phyloP scores from a whole-genome alignment of 176 grass and related monocot genomes.

The Tillandsia fasciculata region DNA sequence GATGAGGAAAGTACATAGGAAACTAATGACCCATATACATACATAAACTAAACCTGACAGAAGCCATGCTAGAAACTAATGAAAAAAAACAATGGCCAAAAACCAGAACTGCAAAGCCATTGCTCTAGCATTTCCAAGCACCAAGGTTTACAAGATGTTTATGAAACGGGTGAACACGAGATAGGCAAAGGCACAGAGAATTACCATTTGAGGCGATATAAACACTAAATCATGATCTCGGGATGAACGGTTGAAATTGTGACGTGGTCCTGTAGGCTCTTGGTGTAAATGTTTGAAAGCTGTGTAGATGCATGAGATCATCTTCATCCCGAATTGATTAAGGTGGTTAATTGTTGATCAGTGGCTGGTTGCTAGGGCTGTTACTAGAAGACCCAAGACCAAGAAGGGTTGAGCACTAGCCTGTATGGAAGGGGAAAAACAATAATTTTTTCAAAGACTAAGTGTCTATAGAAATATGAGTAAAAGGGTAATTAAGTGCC shows the following conservation, averaged over 20 bases:
- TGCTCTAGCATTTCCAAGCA: not conserved
- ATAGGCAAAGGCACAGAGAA: not conserved
- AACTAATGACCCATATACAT: no score
- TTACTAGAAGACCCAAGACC: constrained; percentile 56
- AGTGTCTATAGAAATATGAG: not conserved
- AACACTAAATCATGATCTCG: no score
- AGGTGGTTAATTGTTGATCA: not conserved
- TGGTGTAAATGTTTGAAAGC: not conserved
- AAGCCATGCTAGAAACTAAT: no score
- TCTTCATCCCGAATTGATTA: not conserved
- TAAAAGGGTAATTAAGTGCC: not conserved
- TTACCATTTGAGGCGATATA: not conserved
- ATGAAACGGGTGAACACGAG: no score
- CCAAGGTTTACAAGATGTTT: no score
- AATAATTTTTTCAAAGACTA: not conserved
- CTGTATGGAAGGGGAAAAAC: constrained; percentile 17
- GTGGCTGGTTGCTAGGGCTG: constrained; percentile 39
- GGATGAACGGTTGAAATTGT: not conserved
- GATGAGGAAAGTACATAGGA: no score
- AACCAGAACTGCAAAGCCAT: not conserved
- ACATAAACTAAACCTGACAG: no score
- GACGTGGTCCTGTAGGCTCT: not conserved
- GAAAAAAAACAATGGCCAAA: not conserved
- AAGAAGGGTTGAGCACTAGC: constrained; percentile 70
- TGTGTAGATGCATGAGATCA: not conserved